Base-by-base conservation (phyloP, 352 stramenopile species). In the Elongisporangium prolatum region DNA sequence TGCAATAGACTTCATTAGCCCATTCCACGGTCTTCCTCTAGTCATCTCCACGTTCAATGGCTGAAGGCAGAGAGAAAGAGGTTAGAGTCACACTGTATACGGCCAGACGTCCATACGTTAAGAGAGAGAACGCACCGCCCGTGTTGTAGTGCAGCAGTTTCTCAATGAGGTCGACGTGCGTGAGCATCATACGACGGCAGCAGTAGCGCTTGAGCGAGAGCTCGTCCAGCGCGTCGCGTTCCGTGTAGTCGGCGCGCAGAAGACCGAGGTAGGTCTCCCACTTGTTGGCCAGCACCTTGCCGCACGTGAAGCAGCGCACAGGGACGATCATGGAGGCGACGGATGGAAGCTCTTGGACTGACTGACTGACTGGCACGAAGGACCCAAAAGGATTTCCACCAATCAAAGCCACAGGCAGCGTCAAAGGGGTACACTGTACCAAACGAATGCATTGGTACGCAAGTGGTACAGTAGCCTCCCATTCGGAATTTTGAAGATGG, bases 111-210 rank as follows among this genome's bases (percentile, higher is more conserved):
- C 17, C 22, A 54, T 21, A 64, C 1, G 40, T n/a, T n/a, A 9
- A 54, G n/a, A 56, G 21, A 52, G 21, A 11, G 13, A 21, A 52
- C 79, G 53, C 63, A 95, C 84, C 86, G 63, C 84, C 84, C n/a
- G 86, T 98, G 86, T 99, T 99, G 86, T 99, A 99, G 82, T 99
- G 98, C 62, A 99, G 86, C 53, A 99, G 86, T 80, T 99, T 99
- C 80, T 99, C 96, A 73, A 99, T 99, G 28, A 99, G 88, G 82
- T 99, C 97, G 21, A 99, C 97, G 80, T 99, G 97, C 48, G 97
- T 99, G 58, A 99, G 87, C 80, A 99, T 91, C 97, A 99, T 99
- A 57, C 97, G 88, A 59, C 97, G 85, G 77, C 97, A 99, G 88
- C 97, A 99, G 80, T 99, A 99, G 84, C 97, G 81, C 73, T 98